Evolutionary conservation across 2,329 filamentous ascomycete species (phyloP).

Genomic region (Cladophialophora exuberans): DNA sequence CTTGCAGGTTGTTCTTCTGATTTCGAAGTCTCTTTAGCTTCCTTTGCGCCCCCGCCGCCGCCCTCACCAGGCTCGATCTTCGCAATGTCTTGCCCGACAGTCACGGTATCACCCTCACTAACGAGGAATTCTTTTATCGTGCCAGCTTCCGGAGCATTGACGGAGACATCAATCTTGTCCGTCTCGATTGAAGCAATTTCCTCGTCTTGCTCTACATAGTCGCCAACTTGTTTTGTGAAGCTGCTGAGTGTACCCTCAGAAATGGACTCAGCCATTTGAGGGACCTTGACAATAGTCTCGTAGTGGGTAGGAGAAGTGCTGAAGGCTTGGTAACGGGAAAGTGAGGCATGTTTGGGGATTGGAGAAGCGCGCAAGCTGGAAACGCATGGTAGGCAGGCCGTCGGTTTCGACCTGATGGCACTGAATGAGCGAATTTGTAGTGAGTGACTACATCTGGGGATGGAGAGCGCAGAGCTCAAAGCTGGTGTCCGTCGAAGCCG

Average conservation of each 20-base stretch:
- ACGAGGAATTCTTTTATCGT: constrained; percentile 90
- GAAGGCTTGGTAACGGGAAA: constrained; percentile 28
- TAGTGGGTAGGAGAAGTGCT: constrained; percentile 31
- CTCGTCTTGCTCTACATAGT: constrained; percentile 93
- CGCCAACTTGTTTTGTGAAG: constrained; percentile 89
- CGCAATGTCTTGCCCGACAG: constrained; percentile 87
- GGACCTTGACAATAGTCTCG: constrained; percentile 87
- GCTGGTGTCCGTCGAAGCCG: constrained; percentile 30
- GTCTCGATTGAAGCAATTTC: constrained; percentile 99
- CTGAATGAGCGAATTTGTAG: constrained; percentile 27
- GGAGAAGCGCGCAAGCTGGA: constrained; percentile 11
- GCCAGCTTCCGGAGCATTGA: constrained; percentile 90
- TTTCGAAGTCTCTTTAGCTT: constrained; percentile 48
- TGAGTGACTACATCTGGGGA: constrained; percentile 21
- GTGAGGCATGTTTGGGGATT: constrained; percentile 17
- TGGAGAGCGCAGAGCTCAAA: constrained; percentile 26
- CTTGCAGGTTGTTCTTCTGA: constrained; percentile 60
- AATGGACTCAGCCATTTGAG: constrained; percentile 98
- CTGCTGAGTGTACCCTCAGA: constrained; percentile 96
- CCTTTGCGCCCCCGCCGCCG: constrained; percentile 59
- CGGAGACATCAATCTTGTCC: constrained; percentile 98
- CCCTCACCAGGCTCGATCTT: constrained; percentile 79
- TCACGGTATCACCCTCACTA: constrained; percentile 92
- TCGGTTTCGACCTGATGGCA: constrained; percentile 24
- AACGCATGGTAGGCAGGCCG: constrained; percentile 9